Conservation (phyloP, 176 grass and related monocot species). For the Triticum dicoccoides region DNA sequence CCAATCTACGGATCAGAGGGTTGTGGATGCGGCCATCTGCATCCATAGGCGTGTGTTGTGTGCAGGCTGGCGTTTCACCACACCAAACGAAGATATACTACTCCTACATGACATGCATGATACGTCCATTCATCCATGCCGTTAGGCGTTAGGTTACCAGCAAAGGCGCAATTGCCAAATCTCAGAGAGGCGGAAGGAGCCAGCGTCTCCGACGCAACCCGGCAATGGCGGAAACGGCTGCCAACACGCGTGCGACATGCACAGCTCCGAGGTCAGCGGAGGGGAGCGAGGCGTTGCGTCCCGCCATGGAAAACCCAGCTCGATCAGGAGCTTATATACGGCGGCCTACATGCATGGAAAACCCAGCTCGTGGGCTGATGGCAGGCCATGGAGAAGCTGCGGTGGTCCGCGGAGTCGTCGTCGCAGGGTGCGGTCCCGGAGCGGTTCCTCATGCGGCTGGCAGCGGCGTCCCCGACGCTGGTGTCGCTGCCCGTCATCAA, state of each 20-base stretch:
- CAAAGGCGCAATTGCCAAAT: neutral
- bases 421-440: slow-evolving; percentile 37
- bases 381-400: slow-evolving; percentile 45
- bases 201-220: neutral
- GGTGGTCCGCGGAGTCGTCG: slow-evolving; percentile 9
- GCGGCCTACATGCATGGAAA: neutral
- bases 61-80: too few species aligned
- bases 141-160: neutral
- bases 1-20: too few species aligned
- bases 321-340: neutral
- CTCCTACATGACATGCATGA: too few species aligned
- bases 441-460: slow-evolving; percentile 42
- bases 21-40: too few species aligned
- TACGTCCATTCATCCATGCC: neutral
- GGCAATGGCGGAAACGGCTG: neutral
- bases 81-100: too few species aligned
- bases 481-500: slow-evolving; percentile 54
- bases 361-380: neutral
- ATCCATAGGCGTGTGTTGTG: too few species aligned
- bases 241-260: neutral
- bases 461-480: neutral
- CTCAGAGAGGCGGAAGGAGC: neutral
- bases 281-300: neutral
- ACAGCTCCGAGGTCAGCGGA: neutral
- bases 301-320: neutral